Base-by-base conservation (phyloP, 1,139 yeast species). In the Zygosaccharomyces pseudobailii region DNA sequence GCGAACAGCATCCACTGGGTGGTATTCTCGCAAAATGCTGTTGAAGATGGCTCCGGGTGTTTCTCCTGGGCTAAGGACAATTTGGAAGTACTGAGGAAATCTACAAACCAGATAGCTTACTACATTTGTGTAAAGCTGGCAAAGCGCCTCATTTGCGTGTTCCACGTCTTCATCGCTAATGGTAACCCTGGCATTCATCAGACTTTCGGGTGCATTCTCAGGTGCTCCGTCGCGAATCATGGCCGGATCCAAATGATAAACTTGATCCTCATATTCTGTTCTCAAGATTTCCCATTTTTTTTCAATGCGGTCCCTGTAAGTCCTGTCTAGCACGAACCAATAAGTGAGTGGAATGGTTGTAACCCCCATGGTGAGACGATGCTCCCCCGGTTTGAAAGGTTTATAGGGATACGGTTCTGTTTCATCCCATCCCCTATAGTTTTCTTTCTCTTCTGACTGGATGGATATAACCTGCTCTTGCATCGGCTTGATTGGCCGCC, bases 311-410 rank as follows among this genome's bases (percentile, higher is more conserved):
- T 68, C 59, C 50, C 70, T 60, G 58, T 85, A 85, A 0, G 83
- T 76, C 42, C 82, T 71, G 52, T 86, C 95, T n/a, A 87, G 61
- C 43, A 80, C 69, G 25, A 86, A 68, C 82, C 86, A 81, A 46
- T 85, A 88, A 45, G 77, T 75, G 5, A 77, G 73, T 28, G 75
- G 75, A 37, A 80, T 65, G 43, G 71, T 73, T 49, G 72, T 73
- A 46, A 85, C 75, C 0, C 86, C 90, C 87, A 85, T 80, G 4
- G 84, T 84, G 66, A 85, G 68, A 54, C 76, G 78, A 59, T 82
- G 84, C 34, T 70, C 72, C 3, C 82, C 84, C 45, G 78, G 75
- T 58, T 79, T 80, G 70, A 80, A 79, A 3, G 88, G 87, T 45
- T 87, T 75, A 63, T 72, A 77, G 41, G 68, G 73, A 48, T 68